A percentile compares a stretch with the other conserved stretches of the same genome.
These are phyloP conservation scores for Gyrodon lividus DNA, from an alignment of 768 basidiomycete species.

Conservation along the genomic window DNA sequence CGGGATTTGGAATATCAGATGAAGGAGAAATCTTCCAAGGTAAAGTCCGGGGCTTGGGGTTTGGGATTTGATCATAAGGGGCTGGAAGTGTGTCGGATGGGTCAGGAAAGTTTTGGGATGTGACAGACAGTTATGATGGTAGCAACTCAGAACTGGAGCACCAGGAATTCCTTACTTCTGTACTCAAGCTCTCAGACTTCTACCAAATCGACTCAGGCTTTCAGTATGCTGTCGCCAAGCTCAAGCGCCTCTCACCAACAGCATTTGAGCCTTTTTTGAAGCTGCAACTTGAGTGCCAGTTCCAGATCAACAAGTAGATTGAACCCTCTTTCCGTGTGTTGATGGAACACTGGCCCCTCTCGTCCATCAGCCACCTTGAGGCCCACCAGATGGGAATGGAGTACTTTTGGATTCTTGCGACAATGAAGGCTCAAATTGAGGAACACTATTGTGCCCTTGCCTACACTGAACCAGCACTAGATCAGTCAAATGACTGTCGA, in stretches of 20 bases:
- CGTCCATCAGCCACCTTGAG: constrained; percentile 7
- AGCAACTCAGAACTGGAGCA: no score
- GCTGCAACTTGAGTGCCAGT: constrained; percentile 6
- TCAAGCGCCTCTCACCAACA: background rate
- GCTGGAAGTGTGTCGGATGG: no score
- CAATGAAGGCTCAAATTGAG: constrained; percentile 1
- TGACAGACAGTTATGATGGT: no score
- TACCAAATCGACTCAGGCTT: constrained; percentile 6
- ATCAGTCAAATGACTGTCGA: background rate
- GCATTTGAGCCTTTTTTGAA: background rate
- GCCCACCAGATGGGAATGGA: background rate
- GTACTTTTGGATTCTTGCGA: constrained; percentile 3
- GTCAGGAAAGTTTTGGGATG: no score
- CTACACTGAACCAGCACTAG: background rate
- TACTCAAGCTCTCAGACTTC: constrained; percentile 4
- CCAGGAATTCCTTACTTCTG: no score
- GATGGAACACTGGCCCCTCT: constrained; percentile 3
- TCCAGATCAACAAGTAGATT: constrained; percentile 11
- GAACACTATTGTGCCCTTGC: background rate
- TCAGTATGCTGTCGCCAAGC: constrained; percentile 5
- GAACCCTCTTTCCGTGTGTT: constrained; percentile 6
- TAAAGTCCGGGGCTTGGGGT: no score
- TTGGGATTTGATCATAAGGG: no score
- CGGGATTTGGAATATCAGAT: no score
- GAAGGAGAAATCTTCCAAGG: no score